Conservation (phyloP, 129 eudicot species). For the Apium graveolens region DNA sequence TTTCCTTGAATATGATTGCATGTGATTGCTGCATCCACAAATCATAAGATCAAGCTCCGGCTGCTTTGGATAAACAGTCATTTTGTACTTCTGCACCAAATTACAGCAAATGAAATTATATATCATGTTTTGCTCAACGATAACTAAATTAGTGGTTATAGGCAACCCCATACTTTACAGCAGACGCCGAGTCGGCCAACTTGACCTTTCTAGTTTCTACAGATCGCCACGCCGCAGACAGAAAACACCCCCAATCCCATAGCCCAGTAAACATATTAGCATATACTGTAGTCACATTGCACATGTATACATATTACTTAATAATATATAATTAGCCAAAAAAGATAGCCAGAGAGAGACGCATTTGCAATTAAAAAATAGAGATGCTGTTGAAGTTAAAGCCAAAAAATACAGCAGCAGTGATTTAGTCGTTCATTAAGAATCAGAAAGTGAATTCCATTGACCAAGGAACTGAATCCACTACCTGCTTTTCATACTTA, state of each 20-base stretch:
- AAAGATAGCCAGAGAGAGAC: too few relatives aligned
- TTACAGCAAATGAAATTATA: not conserved
- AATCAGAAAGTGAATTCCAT: not conserved
- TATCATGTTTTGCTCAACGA: not conserved
- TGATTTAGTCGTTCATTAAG: not conserved
- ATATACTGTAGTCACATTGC: not conserved
- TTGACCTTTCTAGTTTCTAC: not conserved
- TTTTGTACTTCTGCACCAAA: too few relatives aligned
- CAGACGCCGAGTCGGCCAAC: not conserved
- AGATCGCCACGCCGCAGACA: not conserved
- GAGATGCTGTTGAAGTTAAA: too few relatives aligned
- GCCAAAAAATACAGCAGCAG: too few relatives aligned
- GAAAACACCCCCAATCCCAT: not conserved
- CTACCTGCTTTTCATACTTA: not conserved
- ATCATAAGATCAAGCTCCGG: too few relatives aligned
- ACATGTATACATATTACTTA: too few relatives aligned
- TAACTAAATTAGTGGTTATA: too few relatives aligned
- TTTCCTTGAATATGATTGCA: too few relatives aligned
- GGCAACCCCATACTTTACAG: not conserved
- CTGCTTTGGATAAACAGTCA: too few relatives aligned
- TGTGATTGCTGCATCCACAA: too few relatives aligned
- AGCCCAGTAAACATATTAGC: not conserved
- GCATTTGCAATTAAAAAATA: too few relatives aligned
- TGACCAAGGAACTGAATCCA: not conserved
- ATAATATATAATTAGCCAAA: too few relatives aligned